Percentiles rank a stretch among this genome's conserved stretches.
Evolutionary conservation across 345 rosid species (phyloP).

Genomic region (Acer yangbiense): DNA sequence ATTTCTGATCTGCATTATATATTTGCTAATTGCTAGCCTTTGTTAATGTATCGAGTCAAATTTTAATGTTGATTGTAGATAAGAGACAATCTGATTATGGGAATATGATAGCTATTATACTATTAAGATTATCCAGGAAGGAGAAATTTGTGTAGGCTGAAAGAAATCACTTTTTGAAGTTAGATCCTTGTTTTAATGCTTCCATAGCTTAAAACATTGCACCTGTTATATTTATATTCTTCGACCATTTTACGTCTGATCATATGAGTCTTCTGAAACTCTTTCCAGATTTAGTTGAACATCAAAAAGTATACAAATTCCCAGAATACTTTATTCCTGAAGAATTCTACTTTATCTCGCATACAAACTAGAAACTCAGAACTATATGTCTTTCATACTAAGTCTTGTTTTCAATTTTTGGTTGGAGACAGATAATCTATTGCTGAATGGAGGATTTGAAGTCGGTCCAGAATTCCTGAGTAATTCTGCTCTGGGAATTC

Average conservation of each 20-base stretch:
- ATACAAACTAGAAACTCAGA: background rate
- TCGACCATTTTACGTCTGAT: background rate
- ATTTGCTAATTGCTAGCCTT: background rate
- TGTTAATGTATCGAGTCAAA: background rate
- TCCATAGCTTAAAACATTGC: background rate
- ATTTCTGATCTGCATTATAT: background rate
- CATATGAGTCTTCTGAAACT: background rate
- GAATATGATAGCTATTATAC: background rate
- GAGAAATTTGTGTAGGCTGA: no score
- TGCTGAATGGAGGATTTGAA: constrained; percentile 67
- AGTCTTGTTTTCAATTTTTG: background rate
- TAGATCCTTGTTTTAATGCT: background rate
- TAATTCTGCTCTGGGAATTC: constrained; percentile 48
- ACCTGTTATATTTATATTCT: background rate
- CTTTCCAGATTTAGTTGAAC: background rate
- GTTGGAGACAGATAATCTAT: constrained; percentile 37
- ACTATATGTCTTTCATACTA: background rate
- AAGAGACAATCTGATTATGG: background rate
- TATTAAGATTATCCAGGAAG: background rate
- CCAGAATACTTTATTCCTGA: background rate
- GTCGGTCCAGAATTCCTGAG: constrained; percentile 52
- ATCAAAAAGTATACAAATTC: background rate
- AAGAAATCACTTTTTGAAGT: no score
- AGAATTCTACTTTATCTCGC: background rate
- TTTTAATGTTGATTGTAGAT: background rate